Conservation (phyloP, 2,329 filamentous ascomycete genomes). For the Cryphonectria naterciae region DNA sequence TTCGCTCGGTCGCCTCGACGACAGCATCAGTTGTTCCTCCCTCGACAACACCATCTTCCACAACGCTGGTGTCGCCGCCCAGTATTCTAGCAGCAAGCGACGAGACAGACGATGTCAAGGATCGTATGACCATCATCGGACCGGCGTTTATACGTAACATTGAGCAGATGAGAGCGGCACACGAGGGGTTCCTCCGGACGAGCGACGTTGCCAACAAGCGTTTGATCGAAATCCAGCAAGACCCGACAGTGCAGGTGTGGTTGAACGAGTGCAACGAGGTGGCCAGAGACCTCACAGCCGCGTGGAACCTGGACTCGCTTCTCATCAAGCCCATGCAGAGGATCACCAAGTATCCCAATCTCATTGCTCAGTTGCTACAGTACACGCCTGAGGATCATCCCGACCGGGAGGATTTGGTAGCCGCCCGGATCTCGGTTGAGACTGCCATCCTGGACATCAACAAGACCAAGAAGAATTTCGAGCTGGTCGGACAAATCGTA, state of each 20-base stretch:
- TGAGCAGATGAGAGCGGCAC: conserved; percentile 62
- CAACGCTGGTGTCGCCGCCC: conserved; percentile 25
- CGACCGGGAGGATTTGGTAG: conserved; percentile 68
- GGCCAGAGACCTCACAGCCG: conserved; percentile 87
- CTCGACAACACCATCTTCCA: conserved; percentile 28
- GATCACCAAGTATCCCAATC: conserved; percentile 88
- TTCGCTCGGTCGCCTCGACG: conserved; percentile 42
- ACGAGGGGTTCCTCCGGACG: conserved; percentile 66
- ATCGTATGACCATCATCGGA: conserved; percentile 57
- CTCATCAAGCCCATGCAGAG: conserved; percentile 96
- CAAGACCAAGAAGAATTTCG: conserved; percentile 91
- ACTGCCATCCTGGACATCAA: conserved; percentile 85
- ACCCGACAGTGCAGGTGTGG: conserved; percentile 76
- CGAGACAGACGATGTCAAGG: conserved; percentile 55
- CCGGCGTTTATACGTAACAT: conserved; percentile 60
- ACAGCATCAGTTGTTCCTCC: conserved; percentile 37
- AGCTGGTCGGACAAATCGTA: conserved; percentile 89
- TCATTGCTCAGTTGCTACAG: conserved; percentile 79
- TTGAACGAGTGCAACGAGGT: conserved; percentile 90
- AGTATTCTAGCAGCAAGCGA: conserved; percentile 39
- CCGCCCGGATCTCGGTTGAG: conserved; percentile 58
- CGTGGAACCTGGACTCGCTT: conserved; percentile 95
- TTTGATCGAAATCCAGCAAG: conserved; percentile 65
- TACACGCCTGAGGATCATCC: conserved; percentile 83
- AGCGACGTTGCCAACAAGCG: conserved; percentile 66